These are phyloP conservation scores for Aspergillus cristatus DNA, from an alignment of 495 filamentous ascomycete genomes.

Conservation along the genomic window DNA sequence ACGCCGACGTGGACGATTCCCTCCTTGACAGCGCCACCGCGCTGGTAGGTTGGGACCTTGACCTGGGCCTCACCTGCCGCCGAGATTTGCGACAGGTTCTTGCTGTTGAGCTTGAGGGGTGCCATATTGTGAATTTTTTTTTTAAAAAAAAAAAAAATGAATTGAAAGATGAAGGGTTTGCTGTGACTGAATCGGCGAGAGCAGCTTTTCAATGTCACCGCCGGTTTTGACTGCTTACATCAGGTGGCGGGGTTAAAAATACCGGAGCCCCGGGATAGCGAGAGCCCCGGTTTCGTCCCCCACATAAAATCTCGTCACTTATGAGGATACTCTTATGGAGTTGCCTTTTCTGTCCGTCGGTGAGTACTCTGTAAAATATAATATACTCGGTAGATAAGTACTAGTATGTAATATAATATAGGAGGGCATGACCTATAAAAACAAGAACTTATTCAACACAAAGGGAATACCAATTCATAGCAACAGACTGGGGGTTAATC, in stretches of 20 bases:
- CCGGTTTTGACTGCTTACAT: constrained; percentile 14
- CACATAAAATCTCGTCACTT: no score
- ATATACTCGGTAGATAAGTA: no score
- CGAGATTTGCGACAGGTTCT: constrained; percentile 29
- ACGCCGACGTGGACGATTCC: constrained; percentile 42
- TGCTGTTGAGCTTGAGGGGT: constrained; percentile 31
- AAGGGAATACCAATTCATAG: no score
- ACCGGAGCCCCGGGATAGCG: no score
- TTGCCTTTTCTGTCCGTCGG: no score
- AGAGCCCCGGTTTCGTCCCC: no score
- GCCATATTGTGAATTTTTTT: constrained; percentile 24
- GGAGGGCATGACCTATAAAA: no score
- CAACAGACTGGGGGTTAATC: no score
- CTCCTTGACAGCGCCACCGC: constrained; percentile 35
- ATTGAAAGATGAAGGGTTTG: constrained; percentile 3
- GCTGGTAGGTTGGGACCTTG: constrained; percentile 28
- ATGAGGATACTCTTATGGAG: no score
- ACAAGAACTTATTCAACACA: no score
- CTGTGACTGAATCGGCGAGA: background rate
- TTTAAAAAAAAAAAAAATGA: constrained; percentile 5
- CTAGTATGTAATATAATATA: no score
- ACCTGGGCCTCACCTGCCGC: constrained; percentile 17
- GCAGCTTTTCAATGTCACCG: constrained; percentile 6
- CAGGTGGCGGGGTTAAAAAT: background rate
- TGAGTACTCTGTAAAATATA: no score